Percentiles rank a stretch among this genome's conserved stretches.
These are phyloP conservation scores for Malus hybrid DNA, from an alignment of 331 rosid genomes.

Conservation along the genomic window DNA sequence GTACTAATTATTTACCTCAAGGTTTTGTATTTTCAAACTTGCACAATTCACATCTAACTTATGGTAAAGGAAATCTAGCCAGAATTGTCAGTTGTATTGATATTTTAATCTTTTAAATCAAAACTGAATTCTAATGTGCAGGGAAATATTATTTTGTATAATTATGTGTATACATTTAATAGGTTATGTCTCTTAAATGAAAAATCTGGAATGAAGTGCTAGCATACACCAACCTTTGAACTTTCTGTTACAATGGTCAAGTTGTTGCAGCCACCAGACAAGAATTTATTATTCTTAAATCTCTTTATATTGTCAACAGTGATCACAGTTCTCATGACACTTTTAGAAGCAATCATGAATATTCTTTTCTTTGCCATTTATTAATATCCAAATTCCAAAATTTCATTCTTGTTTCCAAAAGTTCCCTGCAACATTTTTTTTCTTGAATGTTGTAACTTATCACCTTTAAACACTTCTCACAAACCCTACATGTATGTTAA, in stretches of 20 bases:
- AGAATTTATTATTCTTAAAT: too few species aligned
- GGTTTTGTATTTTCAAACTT: neutral
- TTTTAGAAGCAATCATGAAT: neutral
- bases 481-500: neutral
- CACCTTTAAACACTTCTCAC: neutral
- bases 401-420: neutral
- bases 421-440: neutral
- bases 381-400: neutral
- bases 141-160: neutral
- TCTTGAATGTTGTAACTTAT: too few species aligned
- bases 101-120: neutral
- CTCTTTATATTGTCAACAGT: neutral
- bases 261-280: too few species aligned
- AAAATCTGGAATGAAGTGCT: too few species aligned
- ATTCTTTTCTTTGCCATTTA: neutral
- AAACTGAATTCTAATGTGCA: neutral
- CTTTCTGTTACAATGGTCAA: too few species aligned
- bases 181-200: too few species aligned
- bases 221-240: too few species aligned
- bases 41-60: neutral
- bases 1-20: neutral
- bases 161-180: too few species aligned
- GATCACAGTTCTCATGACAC: neutral
- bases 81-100: neutral
- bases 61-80: neutral